Conservation (phyloP, 768 basidiomycete genomes). For the Mycena belliarum region DNA sequence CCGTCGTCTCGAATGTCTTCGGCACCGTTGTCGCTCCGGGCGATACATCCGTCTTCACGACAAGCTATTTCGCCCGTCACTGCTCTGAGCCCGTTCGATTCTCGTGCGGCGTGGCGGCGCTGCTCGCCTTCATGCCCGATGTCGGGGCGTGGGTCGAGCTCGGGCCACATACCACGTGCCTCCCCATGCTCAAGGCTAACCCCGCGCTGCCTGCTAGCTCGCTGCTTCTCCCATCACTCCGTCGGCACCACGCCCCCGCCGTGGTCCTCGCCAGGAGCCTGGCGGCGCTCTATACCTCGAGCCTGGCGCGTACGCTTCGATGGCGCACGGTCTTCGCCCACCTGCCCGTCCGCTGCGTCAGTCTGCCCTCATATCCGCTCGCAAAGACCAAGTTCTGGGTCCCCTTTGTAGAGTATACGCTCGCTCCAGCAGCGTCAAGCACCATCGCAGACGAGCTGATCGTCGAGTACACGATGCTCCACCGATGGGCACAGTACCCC, state of each 20-base stretch:
- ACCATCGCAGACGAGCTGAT: not conserved
- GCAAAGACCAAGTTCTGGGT: conserved; percentile 59
- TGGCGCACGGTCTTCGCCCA: conserved; percentile 61
- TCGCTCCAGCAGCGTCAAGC: not conserved
- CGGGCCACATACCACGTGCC: conserved; percentile 58
- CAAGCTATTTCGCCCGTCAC: conserved; percentile 59
- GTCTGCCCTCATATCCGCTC: conserved; percentile 68
- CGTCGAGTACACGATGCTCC: conserved; percentile 37
- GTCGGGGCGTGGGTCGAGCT: conserved; percentile 64
- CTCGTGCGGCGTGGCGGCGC: conserved; percentile 46
- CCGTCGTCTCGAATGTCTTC: conserved; percentile 62
- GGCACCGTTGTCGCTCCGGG: conserved; percentile 56
- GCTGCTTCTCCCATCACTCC: conserved; percentile 51
- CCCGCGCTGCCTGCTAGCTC: conserved; percentile 31
- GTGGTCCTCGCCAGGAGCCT: conserved; percentile 47
- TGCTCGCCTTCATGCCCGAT: conserved; percentile 32
- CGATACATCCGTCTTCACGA: conserved; percentile 46
- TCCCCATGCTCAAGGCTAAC: conserved; percentile 57
- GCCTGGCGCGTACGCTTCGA: conserved; percentile 32
- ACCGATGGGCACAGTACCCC: conserved; percentile 45
- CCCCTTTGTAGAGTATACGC: conserved; percentile 36
- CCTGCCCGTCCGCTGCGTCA: conserved; percentile 43
- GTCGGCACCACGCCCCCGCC: conserved; percentile 46
- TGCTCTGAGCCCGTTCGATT: conserved; percentile 62
- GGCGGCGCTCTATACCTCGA: conserved; percentile 47